Percentiles rank a stretch among this genome's conserved stretches.
These are phyloP conservation scores for Umbelopsis isabellina DNA, from an alignment of 192 early-diverging fungal genomes.

Conservation along the genomic window DNA sequence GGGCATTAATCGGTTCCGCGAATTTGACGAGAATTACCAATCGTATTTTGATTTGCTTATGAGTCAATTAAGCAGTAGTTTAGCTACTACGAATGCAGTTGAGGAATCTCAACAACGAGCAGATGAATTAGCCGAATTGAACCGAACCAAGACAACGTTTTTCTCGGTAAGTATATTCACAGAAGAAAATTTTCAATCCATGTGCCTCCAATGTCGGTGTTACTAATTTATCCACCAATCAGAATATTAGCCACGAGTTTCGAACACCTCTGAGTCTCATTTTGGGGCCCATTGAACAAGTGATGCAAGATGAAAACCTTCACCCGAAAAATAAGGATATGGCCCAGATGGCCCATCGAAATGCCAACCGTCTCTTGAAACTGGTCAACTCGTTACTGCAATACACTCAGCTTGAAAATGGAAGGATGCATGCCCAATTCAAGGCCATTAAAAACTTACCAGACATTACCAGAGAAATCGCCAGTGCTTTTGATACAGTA, in stretches of 20 bases:
- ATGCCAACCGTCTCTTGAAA: conserved; percentile 54
- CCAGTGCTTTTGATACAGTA: conserved; percentile 57
- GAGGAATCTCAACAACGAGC: neutral
- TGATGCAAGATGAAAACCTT: conserved; percentile 23
- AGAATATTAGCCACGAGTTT: conserved; percentile 17
- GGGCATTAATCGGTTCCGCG: neutral
- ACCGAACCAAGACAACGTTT: conserved; percentile 13
- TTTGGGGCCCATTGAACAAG: conserved; percentile 6
- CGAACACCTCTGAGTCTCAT: conserved; percentile 14
- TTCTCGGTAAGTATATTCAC: neutral
- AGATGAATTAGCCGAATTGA: neutral
- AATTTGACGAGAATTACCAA: neutral
- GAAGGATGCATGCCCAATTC: conserved; percentile 47
- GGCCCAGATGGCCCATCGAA: conserved; percentile 53
- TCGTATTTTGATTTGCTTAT: conserved; percentile 2
- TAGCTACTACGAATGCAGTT: neutral
- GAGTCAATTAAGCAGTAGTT: neutral
- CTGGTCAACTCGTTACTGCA: conserved; percentile 62
- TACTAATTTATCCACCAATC: neutral
- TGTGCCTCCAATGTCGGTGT: too few relatives aligned
- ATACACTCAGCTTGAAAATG: conserved; percentile 57
- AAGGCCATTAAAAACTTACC: conserved; percentile 50
- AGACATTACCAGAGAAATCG: conserved; percentile 50
- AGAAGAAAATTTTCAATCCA: too few relatives aligned
- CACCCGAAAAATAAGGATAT: conserved; percentile 51